Conservation (phyloP, 495 filamentous ascomycete species). For the Penicillium angulare region DNA sequence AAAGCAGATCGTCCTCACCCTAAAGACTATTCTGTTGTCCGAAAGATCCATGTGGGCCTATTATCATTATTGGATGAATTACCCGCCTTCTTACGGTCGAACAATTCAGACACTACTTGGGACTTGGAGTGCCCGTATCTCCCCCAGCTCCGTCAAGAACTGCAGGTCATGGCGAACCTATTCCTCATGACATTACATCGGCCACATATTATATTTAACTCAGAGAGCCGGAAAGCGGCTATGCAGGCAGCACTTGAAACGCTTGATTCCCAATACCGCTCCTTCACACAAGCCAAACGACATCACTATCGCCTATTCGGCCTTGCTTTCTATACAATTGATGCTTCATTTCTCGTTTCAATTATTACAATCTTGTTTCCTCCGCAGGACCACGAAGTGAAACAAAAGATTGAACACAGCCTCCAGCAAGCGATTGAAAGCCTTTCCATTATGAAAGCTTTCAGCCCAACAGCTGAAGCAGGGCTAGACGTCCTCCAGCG, state of each 20-base stretch:
- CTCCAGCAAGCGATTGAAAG: conserved; percentile 5
- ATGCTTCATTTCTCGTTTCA: conserved; percentile 2
- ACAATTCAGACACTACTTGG: too few species aligned
- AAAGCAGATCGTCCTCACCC: too few species aligned
- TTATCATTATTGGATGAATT: too few species aligned
- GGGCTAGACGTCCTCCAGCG: neutral
- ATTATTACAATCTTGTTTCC: conserved; percentile 6
- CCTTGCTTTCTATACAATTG: conserved; percentile 3
- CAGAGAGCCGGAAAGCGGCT: conserved; percentile 7
- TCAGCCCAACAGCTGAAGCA: neutral
- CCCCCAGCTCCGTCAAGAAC: too few species aligned
- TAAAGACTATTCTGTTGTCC: too few species aligned
- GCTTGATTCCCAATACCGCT: conserved; percentile 6
- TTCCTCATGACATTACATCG: conserved; percentile 5
- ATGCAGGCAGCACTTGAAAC: conserved; percentile 7
- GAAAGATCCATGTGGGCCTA: too few species aligned
- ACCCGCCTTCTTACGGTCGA: too few species aligned
- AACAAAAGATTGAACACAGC: conserved; percentile 3
- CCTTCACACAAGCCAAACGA: conserved; percentile 1
- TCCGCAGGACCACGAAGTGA: neutral
- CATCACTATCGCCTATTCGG: conserved; percentile 10
- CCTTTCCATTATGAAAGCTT: neutral
- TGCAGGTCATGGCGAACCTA: conserved; percentile 8
- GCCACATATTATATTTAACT: conserved; percentile 2
- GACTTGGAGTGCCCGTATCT: too few species aligned